Conservation (phyloP, 306 rosid genomes). For the Mimosa pudica region DNA sequence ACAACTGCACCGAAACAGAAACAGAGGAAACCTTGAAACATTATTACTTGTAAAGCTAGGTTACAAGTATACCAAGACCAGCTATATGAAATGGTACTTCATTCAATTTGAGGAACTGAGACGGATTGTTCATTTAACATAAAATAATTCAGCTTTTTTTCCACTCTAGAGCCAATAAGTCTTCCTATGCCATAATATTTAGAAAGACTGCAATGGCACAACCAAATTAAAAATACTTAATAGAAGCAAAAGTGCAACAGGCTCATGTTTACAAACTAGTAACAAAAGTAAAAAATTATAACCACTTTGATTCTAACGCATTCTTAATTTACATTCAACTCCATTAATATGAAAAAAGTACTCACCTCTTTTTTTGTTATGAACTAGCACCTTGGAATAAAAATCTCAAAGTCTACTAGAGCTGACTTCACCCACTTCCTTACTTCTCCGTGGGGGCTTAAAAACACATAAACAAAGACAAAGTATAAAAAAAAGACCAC, state of each 20-base stretch:
- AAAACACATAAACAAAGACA: too few relatives aligned
- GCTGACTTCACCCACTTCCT: constrained; percentile 60
- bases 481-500: too few relatives aligned
- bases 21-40: not conserved
- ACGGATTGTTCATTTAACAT: constrained; percentile 87
- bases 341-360: constrained; percentile 7
- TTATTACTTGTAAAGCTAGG: constrained; percentile 66
- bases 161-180: constrained; percentile 30
- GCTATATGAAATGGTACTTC: constrained; percentile 79
- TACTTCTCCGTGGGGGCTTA: too few relatives aligned
- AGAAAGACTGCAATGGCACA: not conserved
- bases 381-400: constrained; percentile 78
- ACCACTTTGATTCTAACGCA: not conserved
- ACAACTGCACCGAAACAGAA: not conserved
- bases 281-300: not conserved
- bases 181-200: not conserved
- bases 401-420: constrained; percentile 40
- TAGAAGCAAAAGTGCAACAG: not conserved
- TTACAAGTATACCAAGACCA: constrained; percentile 43
- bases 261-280: not conserved
- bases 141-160: constrained; percentile 24
- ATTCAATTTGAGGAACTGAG: constrained; percentile 77
- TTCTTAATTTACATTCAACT: constrained; percentile 44
- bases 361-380: constrained; percentile 76
- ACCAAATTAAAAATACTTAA: not conserved